These are phyloP conservation scores for Microcyclosporella mali DNA, from an alignment of 2,329 filamentous ascomycete genomes.

Conservation along the genomic window DNA sequence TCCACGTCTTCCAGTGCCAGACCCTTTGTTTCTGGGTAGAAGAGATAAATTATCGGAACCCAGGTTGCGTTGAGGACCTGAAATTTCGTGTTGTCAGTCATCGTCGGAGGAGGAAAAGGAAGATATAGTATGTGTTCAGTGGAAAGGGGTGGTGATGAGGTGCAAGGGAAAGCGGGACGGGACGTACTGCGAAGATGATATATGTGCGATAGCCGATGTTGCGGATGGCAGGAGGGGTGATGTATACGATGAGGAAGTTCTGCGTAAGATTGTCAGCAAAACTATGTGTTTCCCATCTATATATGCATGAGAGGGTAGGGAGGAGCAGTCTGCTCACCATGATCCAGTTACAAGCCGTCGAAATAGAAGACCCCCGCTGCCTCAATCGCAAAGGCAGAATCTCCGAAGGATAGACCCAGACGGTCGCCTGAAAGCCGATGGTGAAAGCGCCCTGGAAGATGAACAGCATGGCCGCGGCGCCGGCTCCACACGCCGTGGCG, in stretches of 20 bases:
- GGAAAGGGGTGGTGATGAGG: neutral
- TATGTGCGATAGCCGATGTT: slow-evolving; percentile 53
- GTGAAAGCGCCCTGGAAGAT: slow-evolving; percentile 60
- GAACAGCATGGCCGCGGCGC: slow-evolving; percentile 52
- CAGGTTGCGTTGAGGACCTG: slow-evolving; percentile 19
- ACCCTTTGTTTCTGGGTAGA: slow-evolving; percentile 56
- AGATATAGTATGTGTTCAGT: neutral
- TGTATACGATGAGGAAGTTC: slow-evolving; percentile 62
- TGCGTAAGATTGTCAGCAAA: slow-evolving; percentile 4
- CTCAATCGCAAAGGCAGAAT: slow-evolving; percentile 44
- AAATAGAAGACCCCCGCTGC: slow-evolving; percentile 29
- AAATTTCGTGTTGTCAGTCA: neutral
- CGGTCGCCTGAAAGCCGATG: slow-evolving; percentile 53
- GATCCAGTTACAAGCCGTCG: slow-evolving; percentile 30
- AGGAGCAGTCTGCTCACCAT: slow-evolving; percentile 9
- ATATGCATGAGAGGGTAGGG: neutral
- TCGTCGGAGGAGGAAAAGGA: slow-evolving; percentile 3
- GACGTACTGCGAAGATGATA: slow-evolving; percentile 35
- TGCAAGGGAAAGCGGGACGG: neutral
- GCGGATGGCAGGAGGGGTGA: slow-evolving; percentile 55
- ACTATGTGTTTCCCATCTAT: too few species aligned
- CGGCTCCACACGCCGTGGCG: slow-evolving; percentile 19
- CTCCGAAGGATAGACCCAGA: slow-evolving; percentile 58
- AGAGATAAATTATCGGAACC: slow-evolving; percentile 53
- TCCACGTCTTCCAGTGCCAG: slow-evolving; percentile 61